Percentiles rank a stretch among this genome's conserved stretches.
Conservation (phyloP, 2,329 filamentous ascomycete genomes). For the Amauroascus verrucosus region DNA sequence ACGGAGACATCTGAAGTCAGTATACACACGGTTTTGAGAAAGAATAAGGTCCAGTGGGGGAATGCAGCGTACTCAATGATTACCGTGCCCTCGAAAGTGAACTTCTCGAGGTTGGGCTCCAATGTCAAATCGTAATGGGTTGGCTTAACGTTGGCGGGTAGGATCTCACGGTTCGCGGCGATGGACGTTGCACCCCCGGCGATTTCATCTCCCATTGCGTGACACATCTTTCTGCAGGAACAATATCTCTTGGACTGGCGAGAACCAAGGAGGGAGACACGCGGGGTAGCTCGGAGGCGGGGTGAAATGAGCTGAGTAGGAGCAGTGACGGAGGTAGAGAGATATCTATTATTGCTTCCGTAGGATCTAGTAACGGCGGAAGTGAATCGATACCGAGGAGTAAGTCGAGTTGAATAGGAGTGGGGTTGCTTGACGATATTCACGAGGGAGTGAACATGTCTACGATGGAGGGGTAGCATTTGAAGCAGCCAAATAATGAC, state of each 20-base stretch:
- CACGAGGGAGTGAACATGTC: constrained; percentile 9
- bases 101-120: constrained; percentile 80
- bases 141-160: constrained; percentile 88
- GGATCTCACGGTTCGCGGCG: constrained; percentile 63
- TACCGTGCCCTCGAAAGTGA: constrained; percentile 77
- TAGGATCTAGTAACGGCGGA: constrained; percentile 18
- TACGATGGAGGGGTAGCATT: constrained; percentile 12
- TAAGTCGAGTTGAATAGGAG: not conserved
- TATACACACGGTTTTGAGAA: not conserved
- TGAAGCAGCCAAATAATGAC: not conserved
- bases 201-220: constrained; percentile 40
- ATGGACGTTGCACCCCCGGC: constrained; percentile 46
- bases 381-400: not conserved
- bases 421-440: constrained; percentile 4
- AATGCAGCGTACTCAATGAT: constrained; percentile 56
- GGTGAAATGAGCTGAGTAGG: not conserved
- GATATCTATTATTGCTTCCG: constrained; percentile 13
- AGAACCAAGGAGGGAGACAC: constrained; percentile 21
- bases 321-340: constrained; percentile 17
- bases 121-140: constrained; percentile 82
- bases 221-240: constrained; percentile 69
- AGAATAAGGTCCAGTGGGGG: not conserved
- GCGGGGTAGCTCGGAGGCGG: constrained; percentile 14
- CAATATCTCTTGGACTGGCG: constrained; percentile 48
- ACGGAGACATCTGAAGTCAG: constrained; percentile 14